Evolutionary conservation across 2,329 filamentous ascomycete genomes (phyloP), one percentile per base, ranked within the genome.

Genomic region (Ophiostoma pallidulum): DNA sequence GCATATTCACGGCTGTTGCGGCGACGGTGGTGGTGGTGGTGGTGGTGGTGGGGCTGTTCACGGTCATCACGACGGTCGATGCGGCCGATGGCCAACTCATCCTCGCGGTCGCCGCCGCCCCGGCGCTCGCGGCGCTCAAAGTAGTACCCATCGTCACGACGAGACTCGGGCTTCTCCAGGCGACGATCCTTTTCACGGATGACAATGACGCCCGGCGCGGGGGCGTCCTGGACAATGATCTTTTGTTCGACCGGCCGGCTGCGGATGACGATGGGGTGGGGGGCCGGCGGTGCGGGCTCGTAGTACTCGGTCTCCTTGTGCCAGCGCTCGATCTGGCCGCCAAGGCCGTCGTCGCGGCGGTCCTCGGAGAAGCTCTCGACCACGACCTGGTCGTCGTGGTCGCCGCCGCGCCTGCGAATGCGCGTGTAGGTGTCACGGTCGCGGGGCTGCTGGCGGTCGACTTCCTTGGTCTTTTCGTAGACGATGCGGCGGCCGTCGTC

Each of bases 241-340:
- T 74, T 73, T 58, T 80, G 77, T 58, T 80, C 75, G 3, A 70
- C 67, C 1, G 71, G 68, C 43, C 71, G 69, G 56, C 76, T 72
- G 44, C 75, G 74, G 53, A 80, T 77, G 47, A 80, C 67, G 51
- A 80, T 71, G 5, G 75, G 75, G 2, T 68, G 59, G 4, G 59
- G 66, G 7, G 57, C 48, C 4, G 68, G 69, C 9, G 69, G 62
- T 12, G 73, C 66, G 3, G 72, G 71, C 38, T 72, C 66, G 56
- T 75, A 82, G 59, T 80, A 82, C 54, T 82, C 78, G 3, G 75
- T 77, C 59, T 82, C 78, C 60, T 73, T 74, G 57, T 73, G 73
- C 57, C 78, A 79, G 58, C 70, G 71, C 59, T 82, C 78, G 36
- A 80, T 57, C 16, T 80, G 74, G 48, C 66, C 68, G 38, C 68